Conservation (phyloP, 2,329 filamentous ascomycete genomes). For the Exophiala alcalophila region DNA sequence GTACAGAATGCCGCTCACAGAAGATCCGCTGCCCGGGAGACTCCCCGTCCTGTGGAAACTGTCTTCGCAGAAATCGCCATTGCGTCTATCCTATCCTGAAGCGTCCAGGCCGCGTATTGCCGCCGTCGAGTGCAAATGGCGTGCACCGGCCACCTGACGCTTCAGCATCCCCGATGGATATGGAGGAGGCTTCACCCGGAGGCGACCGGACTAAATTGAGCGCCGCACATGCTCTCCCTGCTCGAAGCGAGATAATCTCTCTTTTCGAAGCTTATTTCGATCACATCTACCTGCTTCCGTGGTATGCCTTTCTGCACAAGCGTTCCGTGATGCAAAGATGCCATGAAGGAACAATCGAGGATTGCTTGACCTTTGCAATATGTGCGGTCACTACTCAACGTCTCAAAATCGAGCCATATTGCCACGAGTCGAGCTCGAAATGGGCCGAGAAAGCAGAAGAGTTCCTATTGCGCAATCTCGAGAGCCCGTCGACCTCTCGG, state of each 20-base stretch:
- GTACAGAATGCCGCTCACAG: conserved; percentile 20
- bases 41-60: conserved; percentile 15
- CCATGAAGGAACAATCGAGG: conserved; percentile 17
- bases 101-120: conserved; percentile 9
- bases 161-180: too few species aligned
- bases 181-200: neutral
- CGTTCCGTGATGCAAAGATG: conserved; percentile 31
- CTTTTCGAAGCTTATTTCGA: conserved; percentile 32
- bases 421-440: conserved; percentile 7
- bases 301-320: conserved; percentile 34
- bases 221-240: conserved; percentile 6
- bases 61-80: conserved; percentile 15
- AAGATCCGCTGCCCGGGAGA: conserved; percentile 17
- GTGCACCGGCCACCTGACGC: too few species aligned
- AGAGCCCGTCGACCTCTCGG: conserved; percentile 19
- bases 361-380: conserved; percentile 19
- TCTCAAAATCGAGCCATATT: conserved; percentile 16
- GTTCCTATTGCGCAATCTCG: conserved; percentile 14
- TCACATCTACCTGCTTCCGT: conserved; percentile 33
- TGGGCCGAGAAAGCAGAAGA: conserved; percentile 20
- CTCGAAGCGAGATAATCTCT: conserved; percentile 8
- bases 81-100: conserved; percentile 16
- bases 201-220: neutral
- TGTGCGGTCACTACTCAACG: conserved; percentile 20
- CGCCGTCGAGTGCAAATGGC: too few species aligned